Conservation (phyloP, 2,329 filamentous ascomycete species). For the Alternaria arborescens region DNA sequence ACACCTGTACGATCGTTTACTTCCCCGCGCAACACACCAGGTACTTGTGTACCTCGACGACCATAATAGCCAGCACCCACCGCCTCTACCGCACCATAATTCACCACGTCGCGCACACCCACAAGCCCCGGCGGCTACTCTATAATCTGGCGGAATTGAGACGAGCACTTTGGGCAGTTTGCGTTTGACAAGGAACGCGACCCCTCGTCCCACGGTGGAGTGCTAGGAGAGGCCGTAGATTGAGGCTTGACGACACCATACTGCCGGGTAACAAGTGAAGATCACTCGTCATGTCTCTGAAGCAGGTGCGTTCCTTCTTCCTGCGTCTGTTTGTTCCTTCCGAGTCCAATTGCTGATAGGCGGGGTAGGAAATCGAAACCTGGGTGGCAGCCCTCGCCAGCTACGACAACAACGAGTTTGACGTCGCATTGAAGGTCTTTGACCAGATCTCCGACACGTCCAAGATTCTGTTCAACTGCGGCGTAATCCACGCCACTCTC, state of each 20-base stretch:
- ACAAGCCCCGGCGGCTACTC: slow-evolving; percentile 45
- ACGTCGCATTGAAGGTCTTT: slow-evolving; percentile 84
- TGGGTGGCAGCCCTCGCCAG: slow-evolving; percentile 91
- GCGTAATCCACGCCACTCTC: slow-evolving; percentile 94
- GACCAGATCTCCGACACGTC: slow-evolving; percentile 91
- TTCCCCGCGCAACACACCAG: slow-evolving; percentile 11
- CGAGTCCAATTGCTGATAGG: slow-evolving; percentile 37
- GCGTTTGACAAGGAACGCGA: slow-evolving; percentile 32
- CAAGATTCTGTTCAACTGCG: slow-evolving; percentile 98
- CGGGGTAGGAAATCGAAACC: slow-evolving; percentile 89
- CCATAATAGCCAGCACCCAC: slow-evolving; percentile 25
- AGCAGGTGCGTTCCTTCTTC: slow-evolving; percentile 51
- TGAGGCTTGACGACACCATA: slow-evolving; percentile 53
- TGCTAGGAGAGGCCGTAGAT: slow-evolving; percentile 29
- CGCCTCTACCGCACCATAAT: slow-evolving; percentile 20
- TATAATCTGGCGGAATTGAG: slow-evolving; percentile 21
- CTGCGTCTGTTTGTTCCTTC: slow-evolving; percentile 18
- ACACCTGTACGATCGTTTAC: slow-evolving; percentile 32
- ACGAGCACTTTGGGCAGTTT: slow-evolving; percentile 25
- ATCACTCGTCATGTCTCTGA: slow-evolving; percentile 58
- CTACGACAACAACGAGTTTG: slow-evolving; percentile 98
- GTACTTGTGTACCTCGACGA: slow-evolving; percentile 19
- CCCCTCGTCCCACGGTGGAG: slow-evolving; percentile 35
- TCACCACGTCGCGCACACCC: slow-evolving; percentile 24
- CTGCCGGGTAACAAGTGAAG: slow-evolving; percentile 50